Evolutionary conservation across 352 stramenopile species (phyloP).

Genomic region (Saprolegnia diclina): DNA sequence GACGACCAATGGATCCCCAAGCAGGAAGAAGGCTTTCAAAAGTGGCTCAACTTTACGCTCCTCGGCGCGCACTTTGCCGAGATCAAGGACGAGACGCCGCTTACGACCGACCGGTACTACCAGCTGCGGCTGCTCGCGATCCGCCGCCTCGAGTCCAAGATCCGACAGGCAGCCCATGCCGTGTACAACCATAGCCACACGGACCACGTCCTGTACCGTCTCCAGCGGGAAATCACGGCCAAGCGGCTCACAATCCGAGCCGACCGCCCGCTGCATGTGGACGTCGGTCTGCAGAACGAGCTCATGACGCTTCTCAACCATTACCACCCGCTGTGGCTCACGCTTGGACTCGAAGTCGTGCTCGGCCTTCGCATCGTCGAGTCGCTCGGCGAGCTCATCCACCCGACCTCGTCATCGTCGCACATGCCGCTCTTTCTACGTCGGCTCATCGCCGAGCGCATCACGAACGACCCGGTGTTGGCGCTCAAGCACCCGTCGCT

Average conservation of each 20-base stretch:
- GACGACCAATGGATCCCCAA: constrained; percentile 79
- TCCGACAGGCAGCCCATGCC: constrained; percentile 46
- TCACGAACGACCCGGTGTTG: constrained; percentile 46
- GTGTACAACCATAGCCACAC: constrained; percentile 55
- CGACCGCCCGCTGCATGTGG: constrained; percentile 86
- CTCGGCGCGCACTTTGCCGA: constrained; percentile 47
- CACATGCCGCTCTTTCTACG: constrained; percentile 39
- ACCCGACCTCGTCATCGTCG: not conserved
- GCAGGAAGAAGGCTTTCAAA: constrained; percentile 73
- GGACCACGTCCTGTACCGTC: constrained; percentile 46
- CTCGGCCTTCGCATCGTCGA: constrained; percentile 68
- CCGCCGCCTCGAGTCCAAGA: constrained; percentile 65
- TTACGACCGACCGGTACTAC: constrained; percentile 16
- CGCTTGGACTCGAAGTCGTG: constrained; percentile 84
- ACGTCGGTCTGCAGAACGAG: constrained; percentile 85
- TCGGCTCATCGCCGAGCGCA: constrained; percentile 45
- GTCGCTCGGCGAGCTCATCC: constrained; percentile 36
- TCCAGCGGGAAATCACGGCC: constrained; percentile 65
- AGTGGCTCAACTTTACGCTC: constrained; percentile 85
- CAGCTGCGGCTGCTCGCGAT: constrained; percentile 59
- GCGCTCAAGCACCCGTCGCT: constrained; percentile 59
- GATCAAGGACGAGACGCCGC: constrained; percentile 27
- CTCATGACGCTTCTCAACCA: constrained; percentile 83
- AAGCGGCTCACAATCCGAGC: constrained; percentile 74
- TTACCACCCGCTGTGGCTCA: constrained; percentile 89